Evolutionary conservation across 306 rosid genomes (phyloP).

Genomic region (Cicer pinnatifidum): DNA sequence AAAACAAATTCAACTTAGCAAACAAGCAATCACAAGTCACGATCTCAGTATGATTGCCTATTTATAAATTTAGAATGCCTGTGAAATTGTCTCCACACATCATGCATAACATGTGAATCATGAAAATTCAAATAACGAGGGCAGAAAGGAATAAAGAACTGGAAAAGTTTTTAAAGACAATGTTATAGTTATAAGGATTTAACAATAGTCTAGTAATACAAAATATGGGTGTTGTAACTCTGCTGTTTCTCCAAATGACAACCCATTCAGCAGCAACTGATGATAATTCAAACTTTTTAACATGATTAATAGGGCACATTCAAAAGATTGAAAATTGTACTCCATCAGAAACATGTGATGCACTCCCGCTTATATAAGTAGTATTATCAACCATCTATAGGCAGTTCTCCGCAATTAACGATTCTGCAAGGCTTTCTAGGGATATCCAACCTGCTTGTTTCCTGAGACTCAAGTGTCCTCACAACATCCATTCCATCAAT

Average conservation of each 20-base stretch:
- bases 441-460: constrained; percentile 73
- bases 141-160: neutral
- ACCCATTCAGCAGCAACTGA: neutral
- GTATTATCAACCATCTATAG: constrained; percentile 57
- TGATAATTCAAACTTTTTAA: constrained; percentile 24
- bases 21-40: too few relatives aligned
- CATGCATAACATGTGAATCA: too few relatives aligned
- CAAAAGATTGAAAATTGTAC: constrained; percentile 35
- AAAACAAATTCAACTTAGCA: too few relatives aligned
- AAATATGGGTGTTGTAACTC: constrained; percentile 20
- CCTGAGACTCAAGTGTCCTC: constrained; percentile 71
- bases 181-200: constrained; percentile 2
- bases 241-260: constrained; percentile 18
- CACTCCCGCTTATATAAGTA: neutral
- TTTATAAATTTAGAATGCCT: too few relatives aligned
- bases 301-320: constrained; percentile 7
- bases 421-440: constrained; percentile 84
- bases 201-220: neutral
- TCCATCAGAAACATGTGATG: constrained; percentile 30
- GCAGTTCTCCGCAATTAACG: constrained; percentile 73
- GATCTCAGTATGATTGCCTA: too few relatives aligned
- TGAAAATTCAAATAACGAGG: neutral
- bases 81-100: too few relatives aligned
- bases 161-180: neutral
- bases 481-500: constrained; percentile 82